Evolutionary conservation across 2,329 filamentous ascomycete species (phyloP), one percentile per base, ranked within the genome.

Genomic region (Pseudogymnoascus sp.): DNA sequence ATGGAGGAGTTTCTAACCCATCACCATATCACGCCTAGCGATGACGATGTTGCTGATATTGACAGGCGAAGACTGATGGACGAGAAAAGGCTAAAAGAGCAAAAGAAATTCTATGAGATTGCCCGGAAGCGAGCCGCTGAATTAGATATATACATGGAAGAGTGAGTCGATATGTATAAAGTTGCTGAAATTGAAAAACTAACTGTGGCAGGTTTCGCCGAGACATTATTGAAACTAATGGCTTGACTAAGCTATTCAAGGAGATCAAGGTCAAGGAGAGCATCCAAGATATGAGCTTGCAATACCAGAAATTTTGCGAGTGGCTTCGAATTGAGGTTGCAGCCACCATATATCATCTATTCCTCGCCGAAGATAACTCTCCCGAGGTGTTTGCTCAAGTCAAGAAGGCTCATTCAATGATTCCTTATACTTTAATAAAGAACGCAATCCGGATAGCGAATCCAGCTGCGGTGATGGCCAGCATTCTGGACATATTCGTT

Each of bases 251-350:
- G 74, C 83, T 99, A 0, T 97, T 99, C 76, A 83, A 89, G 64
- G 95, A 97, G 74, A 96, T 99, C 75, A 90, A 89, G 71, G 87
- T 92, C 63, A 97, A 97, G 78, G 82, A 90, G 65, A 91, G 84
- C 3, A 93, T 99, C 62, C 83, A 86, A 67, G 91, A 97, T 69
- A 82, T 99, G 62, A 96, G 91, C 72, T 88, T 96, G 10, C 93
- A 97, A 74, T 97, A 97, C 75, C 90, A 95, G 72, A 99, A 97
- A 74, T 97, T 99, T 73, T 93, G 93, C 17, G 95, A 99, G 75
- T 99, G 95, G 95, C 80, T 97, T 61, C 88, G 95, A 40, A 99
- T 99, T 71, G 95, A 99, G 77, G 88, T 99, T 60, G 95, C 95
- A 23, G 95, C 95, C 42, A 97, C 95, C 21, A 86, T 97, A 65